Percentiles rank a stretch among this genome's conserved stretches.
phyloP scores from a whole-genome alignment of 2,329 filamentous ascomycete species.

The Fusarium brevicatenulatum region DNA sequence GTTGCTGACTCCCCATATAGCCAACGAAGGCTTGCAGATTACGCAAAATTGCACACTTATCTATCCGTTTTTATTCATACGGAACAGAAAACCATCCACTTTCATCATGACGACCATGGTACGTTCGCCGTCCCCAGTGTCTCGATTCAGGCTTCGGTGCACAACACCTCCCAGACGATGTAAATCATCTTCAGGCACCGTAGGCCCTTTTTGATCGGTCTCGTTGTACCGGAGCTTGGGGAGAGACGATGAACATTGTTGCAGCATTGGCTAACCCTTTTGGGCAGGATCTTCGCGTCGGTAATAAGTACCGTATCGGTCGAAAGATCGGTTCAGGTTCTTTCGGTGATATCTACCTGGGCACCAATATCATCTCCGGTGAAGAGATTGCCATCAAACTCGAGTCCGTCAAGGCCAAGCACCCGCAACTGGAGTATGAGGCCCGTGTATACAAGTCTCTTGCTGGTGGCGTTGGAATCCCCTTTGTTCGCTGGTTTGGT shows the following conservation, averaged over 20 bases:
- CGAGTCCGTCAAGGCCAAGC: constrained; percentile 99
- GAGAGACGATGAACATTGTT: not conserved
- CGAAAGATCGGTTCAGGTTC: constrained; percentile 98
- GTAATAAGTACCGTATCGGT: constrained; percentile 99
- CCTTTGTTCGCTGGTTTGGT: constrained; percentile 99
- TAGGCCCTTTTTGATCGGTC: not conserved
- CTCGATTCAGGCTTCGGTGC: not conserved
- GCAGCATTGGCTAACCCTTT: constrained; percentile 30
- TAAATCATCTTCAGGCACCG: not conserved
- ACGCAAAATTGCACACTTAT: constrained; percentile 14
- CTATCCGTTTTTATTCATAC: constrained; percentile 30
- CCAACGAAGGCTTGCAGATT: constrained; percentile 40
- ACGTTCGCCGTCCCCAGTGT: constrained; percentile 39
- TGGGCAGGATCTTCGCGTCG: constrained; percentile 91
- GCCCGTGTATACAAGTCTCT: constrained; percentile 91
- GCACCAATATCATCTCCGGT: constrained; percentile 99
- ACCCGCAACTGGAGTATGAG: constrained; percentile 98
- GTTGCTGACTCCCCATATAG: constrained; percentile 33
- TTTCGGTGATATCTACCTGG: constrained; percentile 98
- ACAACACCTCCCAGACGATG: not conserved
- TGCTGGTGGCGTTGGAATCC: constrained; percentile 95
- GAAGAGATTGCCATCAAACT: constrained; percentile 99
- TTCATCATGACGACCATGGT: constrained; percentile 64
- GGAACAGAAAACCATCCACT: constrained; percentile 37
- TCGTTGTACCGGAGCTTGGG: not conserved